Evolutionary conservation across 2,329 filamentous ascomycete genomes (phyloP), one percentile per base, ranked within the genome.

Genomic region (Gremmenia infestans): DNA sequence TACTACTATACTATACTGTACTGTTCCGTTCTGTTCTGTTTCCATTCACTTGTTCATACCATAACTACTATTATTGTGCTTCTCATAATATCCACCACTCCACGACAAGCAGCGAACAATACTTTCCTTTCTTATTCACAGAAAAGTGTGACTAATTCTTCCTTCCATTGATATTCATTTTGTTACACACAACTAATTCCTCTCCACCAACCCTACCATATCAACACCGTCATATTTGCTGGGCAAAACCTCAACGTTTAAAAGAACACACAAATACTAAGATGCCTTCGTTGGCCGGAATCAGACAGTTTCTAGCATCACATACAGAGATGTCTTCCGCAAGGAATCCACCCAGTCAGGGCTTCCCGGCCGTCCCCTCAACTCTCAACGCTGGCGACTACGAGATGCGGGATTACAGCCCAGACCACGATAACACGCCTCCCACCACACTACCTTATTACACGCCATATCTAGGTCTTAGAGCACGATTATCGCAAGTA

Each of bases 401-500:
- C 54, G 68, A 68, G 60, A 61, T 70, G 63, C 62, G 61, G 11
- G 60, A 67, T 43, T 65, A 65, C 57, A 59, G 57, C 36, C 25
- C 48, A 17, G 46, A 58, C 17, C 37, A 62, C 17, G 37, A 50
- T 32, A 37, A 25, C 7, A 11, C 52, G 19, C 60, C 59, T 49
- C 69, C 81, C 70, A 79, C 78, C 71, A 85, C 88, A 61, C 81
- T 83, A 72, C 82, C 82, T 71, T 83, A 83, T 69, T 81, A 88
- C 68, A 97, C 91, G 61, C 93, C 94, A 60, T 97, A 97, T 72
- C 88, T 99, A 61, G 91, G 92, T 66, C 84, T 97, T 69, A 85
- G 86, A 68, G 87, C 93, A 66, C 87, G 92, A 67, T 81, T 97
- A 67, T 97, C 94, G 52, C 94, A 99, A 78, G 81, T 95, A 72